Percentiles rank a stretch among this genome's conserved stretches.
Conservation (phyloP, 176 grass and related monocot species). For the Miscanthus lutarioriparius region DNA sequence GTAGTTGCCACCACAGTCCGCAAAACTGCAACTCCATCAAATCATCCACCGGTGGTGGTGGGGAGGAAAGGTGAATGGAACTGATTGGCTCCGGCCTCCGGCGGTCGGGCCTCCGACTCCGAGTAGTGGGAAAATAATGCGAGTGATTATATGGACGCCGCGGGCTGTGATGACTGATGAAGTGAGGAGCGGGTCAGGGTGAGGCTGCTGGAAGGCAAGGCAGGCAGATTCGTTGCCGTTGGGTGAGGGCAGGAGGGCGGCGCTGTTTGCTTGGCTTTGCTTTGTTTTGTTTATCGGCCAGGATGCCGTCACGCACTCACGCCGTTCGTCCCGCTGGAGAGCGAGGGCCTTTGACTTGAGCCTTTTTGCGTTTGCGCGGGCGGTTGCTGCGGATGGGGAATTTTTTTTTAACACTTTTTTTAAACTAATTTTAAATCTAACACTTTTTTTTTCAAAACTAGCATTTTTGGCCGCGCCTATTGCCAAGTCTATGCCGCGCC, state of each 20-base stretch:
- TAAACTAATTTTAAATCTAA: no score
- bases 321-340: neutral
- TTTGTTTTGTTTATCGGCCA: neutral
- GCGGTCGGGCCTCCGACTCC: no score
- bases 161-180: neutral
- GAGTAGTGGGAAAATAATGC: neutral
- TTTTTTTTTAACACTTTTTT: no score
- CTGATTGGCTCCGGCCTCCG: no score
- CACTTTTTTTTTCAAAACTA: no score
- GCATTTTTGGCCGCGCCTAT: no score
- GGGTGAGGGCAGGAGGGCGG: neutral
- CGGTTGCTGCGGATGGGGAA: neutral
- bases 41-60: neutral
- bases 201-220: neutral
- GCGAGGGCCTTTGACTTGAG: neutral
- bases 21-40: neutral
- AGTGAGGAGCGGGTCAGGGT: neutral
- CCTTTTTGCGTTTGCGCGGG: neutral
- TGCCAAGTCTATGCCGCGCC: no score
- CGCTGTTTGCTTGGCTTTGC: neutral
- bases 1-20: neutral
- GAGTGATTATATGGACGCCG: neutral
- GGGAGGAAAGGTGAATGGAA: constrained; percentile 8
- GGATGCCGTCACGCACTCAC: no score
- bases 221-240: constrained; percentile 32